These are phyloP conservation scores for Neostapfia colusana DNA, from an alignment of 176 grass and related monocot genomes.

Conservation along the genomic window DNA sequence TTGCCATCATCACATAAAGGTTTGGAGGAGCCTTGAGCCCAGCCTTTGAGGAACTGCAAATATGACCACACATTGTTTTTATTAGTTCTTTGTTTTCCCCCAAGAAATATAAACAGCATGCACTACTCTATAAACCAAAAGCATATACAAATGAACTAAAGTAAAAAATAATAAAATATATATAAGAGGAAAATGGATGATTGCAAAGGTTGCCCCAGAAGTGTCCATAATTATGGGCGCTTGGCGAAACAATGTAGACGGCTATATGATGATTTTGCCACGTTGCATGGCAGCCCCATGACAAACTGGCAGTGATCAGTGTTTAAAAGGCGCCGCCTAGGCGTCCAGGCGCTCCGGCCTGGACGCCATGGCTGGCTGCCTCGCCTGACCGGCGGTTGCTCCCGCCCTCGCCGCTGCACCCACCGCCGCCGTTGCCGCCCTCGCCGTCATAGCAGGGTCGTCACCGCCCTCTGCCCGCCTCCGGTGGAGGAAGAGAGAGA, in stretches of 20 bases:
- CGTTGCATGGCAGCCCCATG: not conserved
- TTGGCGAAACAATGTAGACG: not conserved
- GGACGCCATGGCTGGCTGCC: too few species aligned
- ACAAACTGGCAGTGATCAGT: not conserved
- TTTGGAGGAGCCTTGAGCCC: constrained; percentile 69
- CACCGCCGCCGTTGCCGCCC: too few species aligned
- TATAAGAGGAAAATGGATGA: not conserved
- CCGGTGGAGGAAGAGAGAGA: too few species aligned
- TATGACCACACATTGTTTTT: constrained; percentile 25
- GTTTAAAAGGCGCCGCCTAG: too few species aligned
- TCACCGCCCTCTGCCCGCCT: too few species aligned
- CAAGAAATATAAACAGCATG: not conserved
- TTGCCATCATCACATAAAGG: constrained; percentile 65
- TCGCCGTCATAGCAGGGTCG: too few species aligned
- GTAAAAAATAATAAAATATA: not conserved
- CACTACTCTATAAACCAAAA: not conserved
- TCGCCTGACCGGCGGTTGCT: too few species aligned
- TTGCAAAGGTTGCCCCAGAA: not conserved
- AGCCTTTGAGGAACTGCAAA: constrained; percentile 70
- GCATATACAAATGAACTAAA: not conserved
- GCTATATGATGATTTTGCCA: not conserved
- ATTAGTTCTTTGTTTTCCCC: not conserved
- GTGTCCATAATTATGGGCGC: not conserved
- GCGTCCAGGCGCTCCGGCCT: too few species aligned
- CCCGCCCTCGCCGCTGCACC: too few species aligned